These are phyloP conservation scores for Chytriomyces confervae DNA, from an alignment of 192 early-diverging fungal species.

Conservation along the genomic window DNA sequence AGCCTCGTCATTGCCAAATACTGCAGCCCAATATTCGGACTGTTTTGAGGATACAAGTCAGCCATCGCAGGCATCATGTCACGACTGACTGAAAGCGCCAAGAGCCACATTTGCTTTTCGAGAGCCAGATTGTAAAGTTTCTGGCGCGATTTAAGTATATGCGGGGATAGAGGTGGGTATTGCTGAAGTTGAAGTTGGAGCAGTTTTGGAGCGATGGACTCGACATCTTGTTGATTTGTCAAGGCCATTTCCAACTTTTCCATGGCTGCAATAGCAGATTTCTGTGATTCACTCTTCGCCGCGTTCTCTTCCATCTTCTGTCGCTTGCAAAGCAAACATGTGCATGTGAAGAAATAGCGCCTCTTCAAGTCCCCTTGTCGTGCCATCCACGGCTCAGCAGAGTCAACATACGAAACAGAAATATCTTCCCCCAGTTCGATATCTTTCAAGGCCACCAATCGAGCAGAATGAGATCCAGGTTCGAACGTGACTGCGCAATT, in stretches of 20 bases:
- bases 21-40: not conserved
- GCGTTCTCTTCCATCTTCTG: not conserved
- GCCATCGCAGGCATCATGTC: not conserved
- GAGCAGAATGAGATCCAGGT: not conserved
- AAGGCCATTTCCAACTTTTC: not conserved
- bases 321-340: not conserved
- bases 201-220: not conserved
- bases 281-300: not conserved
- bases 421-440: not conserved
- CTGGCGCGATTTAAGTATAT: not conserved
- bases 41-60: not conserved
- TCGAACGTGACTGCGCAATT: slow-evolving; percentile 1
- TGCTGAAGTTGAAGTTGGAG: not conserved
- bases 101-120: not conserved
- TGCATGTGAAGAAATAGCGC: not conserved
- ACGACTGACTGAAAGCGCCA: not conserved
- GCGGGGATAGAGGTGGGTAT: not conserved
- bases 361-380: not conserved
- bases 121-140: not conserved
- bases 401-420: not conserved
- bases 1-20: not conserved
- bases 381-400: not conserved
- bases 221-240: not conserved
- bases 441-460: not conserved
- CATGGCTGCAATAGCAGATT: not conserved